Conservation (phyloP, 805 yeast species). For the Hanseniaspora occidentalis region DNA sequence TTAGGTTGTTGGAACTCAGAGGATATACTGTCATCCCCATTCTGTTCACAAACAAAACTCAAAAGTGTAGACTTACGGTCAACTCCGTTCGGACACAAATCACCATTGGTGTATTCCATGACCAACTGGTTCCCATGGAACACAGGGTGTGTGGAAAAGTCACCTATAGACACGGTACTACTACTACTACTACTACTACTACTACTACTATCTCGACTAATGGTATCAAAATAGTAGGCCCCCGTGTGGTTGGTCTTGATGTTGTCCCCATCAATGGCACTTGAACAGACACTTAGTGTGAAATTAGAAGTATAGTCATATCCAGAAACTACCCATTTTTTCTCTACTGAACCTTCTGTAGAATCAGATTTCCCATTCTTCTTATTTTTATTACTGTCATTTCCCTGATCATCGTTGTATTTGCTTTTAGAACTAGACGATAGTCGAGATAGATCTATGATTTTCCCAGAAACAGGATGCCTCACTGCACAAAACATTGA, state of each 20-base stretch:
- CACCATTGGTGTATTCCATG: constrained; percentile 60
- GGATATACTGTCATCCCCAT: constrained; percentile 30
- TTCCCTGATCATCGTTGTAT: constrained; percentile 8
- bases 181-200: constrained; percentile 18
- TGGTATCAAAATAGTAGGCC: constrained; percentile 39
- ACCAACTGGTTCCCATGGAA: constrained; percentile 63
- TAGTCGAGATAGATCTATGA: constrained; percentile 22
- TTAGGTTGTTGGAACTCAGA: constrained; percentile 37
- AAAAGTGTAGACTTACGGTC: constrained; percentile 51
- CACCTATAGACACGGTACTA: constrained; percentile 41
- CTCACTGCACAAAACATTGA: constrained; percentile 21
- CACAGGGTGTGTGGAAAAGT: constrained; percentile 44
- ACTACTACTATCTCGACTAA: constrained; percentile 17
- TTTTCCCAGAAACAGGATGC: constrained; percentile 20
- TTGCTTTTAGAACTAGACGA: constrained; percentile 22
- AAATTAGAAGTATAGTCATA: constrained; percentile 60
- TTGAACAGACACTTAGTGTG: constrained; percentile 59
- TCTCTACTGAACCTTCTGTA: constrained; percentile 10
- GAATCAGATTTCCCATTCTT: neutral
- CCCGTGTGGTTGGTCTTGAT: constrained; percentile 28
- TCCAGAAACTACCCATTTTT: constrained; percentile 55
- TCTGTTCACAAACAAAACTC: constrained; percentile 70
- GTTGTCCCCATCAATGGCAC: constrained; percentile 29
- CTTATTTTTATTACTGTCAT: constrained; percentile 4
- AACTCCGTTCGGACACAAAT: constrained; percentile 43